Percentiles rank a stretch among this genome's conserved stretches.
These are phyloP conservation scores for Ehretia macrophylla DNA, from an alignment of 257 asterid genomes.

Conservation along the genomic window DNA sequence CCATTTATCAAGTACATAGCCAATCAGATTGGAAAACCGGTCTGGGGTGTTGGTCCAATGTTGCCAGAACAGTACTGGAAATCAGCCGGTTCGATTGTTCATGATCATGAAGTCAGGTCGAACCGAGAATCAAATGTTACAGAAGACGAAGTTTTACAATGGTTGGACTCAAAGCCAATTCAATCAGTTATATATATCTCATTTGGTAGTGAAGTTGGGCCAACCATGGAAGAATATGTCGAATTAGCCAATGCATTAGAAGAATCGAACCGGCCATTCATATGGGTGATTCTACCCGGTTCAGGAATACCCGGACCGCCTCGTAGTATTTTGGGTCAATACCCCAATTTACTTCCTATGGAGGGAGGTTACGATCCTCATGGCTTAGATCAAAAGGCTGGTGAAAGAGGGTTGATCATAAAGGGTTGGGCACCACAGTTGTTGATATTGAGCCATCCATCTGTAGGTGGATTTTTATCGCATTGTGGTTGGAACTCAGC, in stretches of 20 bases:
- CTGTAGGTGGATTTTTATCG: conserved; percentile 58
- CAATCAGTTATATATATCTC: conserved; percentile 61
- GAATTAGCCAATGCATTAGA: conserved; percentile 46
- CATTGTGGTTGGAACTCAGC: conserved; percentile 87
- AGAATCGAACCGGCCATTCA: conserved; percentile 40
- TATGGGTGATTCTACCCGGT: conserved; percentile 71
- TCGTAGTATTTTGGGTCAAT: conserved; percentile 19
- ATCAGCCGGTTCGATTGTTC: conserved; percentile 34
- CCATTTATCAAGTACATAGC: conserved; percentile 44
- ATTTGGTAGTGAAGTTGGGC: conserved; percentile 73
- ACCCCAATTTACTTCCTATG: conserved; percentile 8
- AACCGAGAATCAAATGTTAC: conserved; percentile 45
- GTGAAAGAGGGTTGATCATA: conserved; percentile 50
- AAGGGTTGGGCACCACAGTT: conserved; percentile 85
- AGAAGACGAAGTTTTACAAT: conserved; percentile 52
- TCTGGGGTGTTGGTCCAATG: conserved; percentile 58
- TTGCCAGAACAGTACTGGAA: conserved; percentile 57
- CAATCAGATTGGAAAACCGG: conserved; percentile 33
- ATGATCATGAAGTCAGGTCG: conserved; percentile 40
- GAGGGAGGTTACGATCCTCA: conserved; percentile 50
- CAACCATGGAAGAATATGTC: conserved; percentile 48
- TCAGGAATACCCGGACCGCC: conserved; percentile 48
- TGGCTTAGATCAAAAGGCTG: conserved; percentile 38
- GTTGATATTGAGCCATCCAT: conserved; percentile 50
- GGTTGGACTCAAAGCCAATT: conserved; percentile 53